Conservation (phyloP, 2,329 filamentous ascomycete genomes). For the Domatiomyces catenatus region DNA sequence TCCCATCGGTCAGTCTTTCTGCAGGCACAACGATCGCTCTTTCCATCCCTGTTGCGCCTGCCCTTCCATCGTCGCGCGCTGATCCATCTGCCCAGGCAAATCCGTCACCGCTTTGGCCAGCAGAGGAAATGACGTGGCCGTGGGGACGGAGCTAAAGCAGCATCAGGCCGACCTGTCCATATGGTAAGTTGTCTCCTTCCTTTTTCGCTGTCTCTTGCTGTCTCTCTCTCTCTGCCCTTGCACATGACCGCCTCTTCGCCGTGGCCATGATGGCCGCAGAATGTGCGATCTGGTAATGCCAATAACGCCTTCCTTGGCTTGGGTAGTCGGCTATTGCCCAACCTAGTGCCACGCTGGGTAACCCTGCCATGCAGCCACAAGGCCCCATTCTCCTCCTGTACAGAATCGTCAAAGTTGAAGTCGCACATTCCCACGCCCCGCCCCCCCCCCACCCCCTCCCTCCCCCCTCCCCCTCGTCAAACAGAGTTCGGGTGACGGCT, state of each 20-base stretch:
- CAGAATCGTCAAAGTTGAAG: not conserved
- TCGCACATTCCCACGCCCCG: not conserved
- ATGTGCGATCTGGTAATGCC: not conserved
- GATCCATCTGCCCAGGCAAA: constrained; percentile 6
- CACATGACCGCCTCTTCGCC: not conserved
- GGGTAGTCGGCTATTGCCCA: not conserved
- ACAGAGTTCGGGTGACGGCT: constrained; percentile 1
- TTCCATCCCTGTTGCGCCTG: not conserved
- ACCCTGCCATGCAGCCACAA: not conserved
- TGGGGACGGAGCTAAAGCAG: constrained; percentile 10
- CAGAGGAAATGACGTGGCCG: constrained; percentile 9
- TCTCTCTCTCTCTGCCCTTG: not conserved
- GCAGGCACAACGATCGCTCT: not conserved
- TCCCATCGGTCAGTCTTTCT: constrained; percentile 7
- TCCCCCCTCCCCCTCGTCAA: not conserved
- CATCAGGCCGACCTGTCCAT: constrained; percentile 12
- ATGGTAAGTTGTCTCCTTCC: constrained; percentile 9
- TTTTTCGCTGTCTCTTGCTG: not conserved
- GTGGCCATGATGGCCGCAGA: not conserved
- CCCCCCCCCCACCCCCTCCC: not conserved
- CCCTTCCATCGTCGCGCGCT: not conserved
- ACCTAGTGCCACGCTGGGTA: not conserved
- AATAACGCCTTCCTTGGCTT: not conserved
- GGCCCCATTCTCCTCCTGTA: not conserved
- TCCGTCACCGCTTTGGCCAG: constrained; percentile 12